Conservation (phyloP, 257 asterid species). For the Primulina huaijiensis region DNA sequence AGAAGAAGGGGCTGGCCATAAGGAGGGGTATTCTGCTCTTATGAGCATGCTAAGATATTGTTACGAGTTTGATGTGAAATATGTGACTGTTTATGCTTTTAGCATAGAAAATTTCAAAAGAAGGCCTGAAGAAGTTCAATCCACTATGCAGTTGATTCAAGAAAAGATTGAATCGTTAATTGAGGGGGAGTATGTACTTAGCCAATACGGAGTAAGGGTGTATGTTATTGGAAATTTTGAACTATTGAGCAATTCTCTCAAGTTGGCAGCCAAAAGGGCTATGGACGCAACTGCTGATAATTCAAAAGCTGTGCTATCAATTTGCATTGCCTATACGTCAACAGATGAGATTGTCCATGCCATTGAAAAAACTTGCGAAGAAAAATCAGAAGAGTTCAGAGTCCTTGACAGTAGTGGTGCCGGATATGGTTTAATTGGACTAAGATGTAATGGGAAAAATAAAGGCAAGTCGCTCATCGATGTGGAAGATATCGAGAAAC, state of each 20-base stretch:
- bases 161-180: conserved; percentile 65
- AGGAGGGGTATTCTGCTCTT: conserved; percentile 51
- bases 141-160: conserved; percentile 65
- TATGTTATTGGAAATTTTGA: conserved; percentile 58
- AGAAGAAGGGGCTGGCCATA: conserved; percentile 59
- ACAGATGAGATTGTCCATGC: conserved; percentile 69
- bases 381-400: conserved; percentile 35
- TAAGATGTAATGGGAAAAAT: conserved; percentile 27
- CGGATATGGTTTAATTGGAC: conserved; percentile 20
- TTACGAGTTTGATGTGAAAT: conserved; percentile 56
- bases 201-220: conserved; percentile 61
- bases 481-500: conserved; percentile 50
- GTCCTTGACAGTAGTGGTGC: conserved; percentile 19
- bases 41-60: conserved; percentile 62
- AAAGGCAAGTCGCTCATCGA: conserved; percentile 25
- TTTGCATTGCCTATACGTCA: conserved; percentile 87
- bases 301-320: conserved; percentile 48
- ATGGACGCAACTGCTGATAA: conserved; percentile 63
- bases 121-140: conserved; percentile 72
- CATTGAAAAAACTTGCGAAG: conserved; percentile 49
- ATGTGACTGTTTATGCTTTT: conserved; percentile 68
- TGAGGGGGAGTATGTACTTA: conserved; percentile 54
- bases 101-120: conserved; percentile 82
- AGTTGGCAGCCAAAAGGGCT: conserved; percentile 63
- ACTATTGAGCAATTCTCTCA: conserved; percentile 57